Base-by-base conservation (phyloP, 352 stramenopile species). In the Pythium grandisporangium region DNA sequence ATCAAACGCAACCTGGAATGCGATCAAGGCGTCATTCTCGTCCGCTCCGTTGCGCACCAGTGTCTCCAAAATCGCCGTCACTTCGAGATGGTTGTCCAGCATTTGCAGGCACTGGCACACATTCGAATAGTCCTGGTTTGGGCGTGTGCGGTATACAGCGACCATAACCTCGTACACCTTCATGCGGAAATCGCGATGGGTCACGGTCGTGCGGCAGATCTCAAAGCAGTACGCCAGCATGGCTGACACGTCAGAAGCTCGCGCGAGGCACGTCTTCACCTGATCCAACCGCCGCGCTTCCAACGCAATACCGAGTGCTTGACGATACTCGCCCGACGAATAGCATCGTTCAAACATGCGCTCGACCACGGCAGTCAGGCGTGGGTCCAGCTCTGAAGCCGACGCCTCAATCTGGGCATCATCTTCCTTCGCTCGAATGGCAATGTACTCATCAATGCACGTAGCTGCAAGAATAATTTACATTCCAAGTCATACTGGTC, bases 1-100 rank as follows among this genome's bases (percentile, higher is more conserved):
- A 67, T 99, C 94, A 57, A 99, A 99, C 17, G 90, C 96, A 12
- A 99, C 79, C 58, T 99, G 97, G 60, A 97, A 98, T 20, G 93
- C 96, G 24, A 98, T 52, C 25, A 99, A 74, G 25, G 59, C 73
- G 48, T 89, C 63, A 37, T 88, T 58, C 20, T 84, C 71, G 21
- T 40, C 73, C 22, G 63, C 65, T n/a, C n/a, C n/a, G n/a, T n/a
- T n/a, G 24, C 80, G 72, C 22, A 97, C 48, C 19, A 98, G 74
- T 16, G 84, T 49, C 26, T 87, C 71, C 16, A 98, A 59, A 29
- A 97, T 93, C 53, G 87, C 76, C 33, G 81, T 82, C 19, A 93
- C 83, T 52, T 93, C 78, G 16, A 62, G 41, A 45, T 88, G 61
- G 39, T 92, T 81, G 61, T 88, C 74, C 19, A 95, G 76, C 61